Evolutionary conservation across 179 eudicot species (phyloP), one percentile per base, ranked within the genome.

Genomic region (Silene noctiflora): DNA sequence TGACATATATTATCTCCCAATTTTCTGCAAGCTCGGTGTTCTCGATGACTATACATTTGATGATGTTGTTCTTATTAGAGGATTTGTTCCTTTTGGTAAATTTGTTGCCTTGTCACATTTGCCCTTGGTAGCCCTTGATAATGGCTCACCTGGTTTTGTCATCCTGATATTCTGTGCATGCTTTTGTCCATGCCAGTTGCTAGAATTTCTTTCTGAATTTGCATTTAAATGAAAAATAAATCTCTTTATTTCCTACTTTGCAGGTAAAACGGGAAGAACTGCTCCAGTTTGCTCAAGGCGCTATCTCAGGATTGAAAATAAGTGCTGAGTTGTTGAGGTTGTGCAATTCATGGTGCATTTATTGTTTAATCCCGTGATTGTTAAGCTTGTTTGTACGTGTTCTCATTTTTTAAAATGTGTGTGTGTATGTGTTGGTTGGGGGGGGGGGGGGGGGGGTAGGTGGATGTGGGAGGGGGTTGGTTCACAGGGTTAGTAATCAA

Each of bases 221-320:
- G 48, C 13, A 25, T 33, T 19, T 2, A 27, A 27, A 58, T n/a
- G 51, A 42, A 4, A 0, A 68, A 70, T 33, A 20, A n/a, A n/a
- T 33, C 65, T 19, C 48, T 42, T 55, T 27, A 25, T 69, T 64
- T 75, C 13, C 64, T 46, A 21, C 69, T 69, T 84, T 80, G 44
- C 82, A 93, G 99, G 99, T 89, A 56, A 95, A 95, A 80, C 89
- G 95, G 46, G 99, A 95, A 82, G 99, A 96, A 80, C 73, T 96
- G 83, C 94, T 96, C 39, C 97, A 89, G 88, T 96, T 96, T 89
- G 96, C 98, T 55, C 97, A 96, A 90, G 86, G 88, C 79, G 99
- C 98, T 79, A 87, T 96, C 74, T 86, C 97, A 68, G 98, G 99
- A 70, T 81, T 96, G 82, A 96, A 96, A 87, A 82, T 93, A 44